Evolutionary conservation across 78 protist species (phyloP).

Genomic region (slime mould (Dictyostelium discoideum)): dicty_2.7 NC_007088.5:921501-922000

Average conservation of each 20-base stretch:
- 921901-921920: neutral
- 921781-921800: neutral
- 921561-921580: conserved; percentile 8
- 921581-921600: neutral
- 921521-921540: conserved; percentile 4
- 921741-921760: neutral
- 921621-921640: neutral
- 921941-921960: neutral
- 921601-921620: neutral
- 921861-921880: neutral
- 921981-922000: conserved; percentile 1
- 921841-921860: neutral
- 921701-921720: neutral
- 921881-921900: neutral
- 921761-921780: neutral
- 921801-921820: neutral
- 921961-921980: neutral
- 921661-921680: neutral
- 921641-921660: neutral
- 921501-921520: conserved; percentile 8
- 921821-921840: neutral
- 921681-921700: neutral
- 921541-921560: conserved; percentile 3
- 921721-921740: neutral
- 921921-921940: neutral